A percentile compares a stretch with the other conserved stretches of the same genome.
Conservation (phyloP, 768 basidiomycete species). For the Dacryopinax primogenitus region DNA sequence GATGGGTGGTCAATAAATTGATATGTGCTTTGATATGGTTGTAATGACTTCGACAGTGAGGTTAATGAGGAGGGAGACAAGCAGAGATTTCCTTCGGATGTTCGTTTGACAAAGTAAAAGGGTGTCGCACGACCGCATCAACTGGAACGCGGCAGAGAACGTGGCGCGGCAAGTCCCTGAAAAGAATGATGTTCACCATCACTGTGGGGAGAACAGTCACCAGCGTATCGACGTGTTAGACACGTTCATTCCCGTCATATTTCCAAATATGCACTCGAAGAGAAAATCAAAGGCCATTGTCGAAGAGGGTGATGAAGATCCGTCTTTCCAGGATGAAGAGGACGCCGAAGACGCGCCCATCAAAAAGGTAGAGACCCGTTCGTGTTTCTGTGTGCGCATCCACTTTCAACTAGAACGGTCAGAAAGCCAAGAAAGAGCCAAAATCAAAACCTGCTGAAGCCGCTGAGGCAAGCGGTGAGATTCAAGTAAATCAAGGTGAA, state of each 20-base stretch:
- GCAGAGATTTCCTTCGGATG: neutral
- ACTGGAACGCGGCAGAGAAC: neutral
- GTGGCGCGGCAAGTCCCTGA: neutral
- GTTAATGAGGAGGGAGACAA: neutral
- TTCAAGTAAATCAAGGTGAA: neutral
- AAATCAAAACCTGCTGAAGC: neutral
- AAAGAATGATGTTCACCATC: constrained; percentile 5
- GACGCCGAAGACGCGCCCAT: neutral
- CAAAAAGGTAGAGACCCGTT: neutral
- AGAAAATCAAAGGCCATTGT: neutral
- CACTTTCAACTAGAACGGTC: neutral
- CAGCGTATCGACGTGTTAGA: neutral
- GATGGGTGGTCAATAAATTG: constrained; percentile 1
- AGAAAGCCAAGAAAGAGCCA: neutral
- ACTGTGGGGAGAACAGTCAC: neutral
- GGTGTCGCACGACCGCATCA: neutral
- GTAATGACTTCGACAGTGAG: no score
- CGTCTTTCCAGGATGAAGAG: neutral
- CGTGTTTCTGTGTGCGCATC: neutral
- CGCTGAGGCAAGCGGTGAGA: neutral
- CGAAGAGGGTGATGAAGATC: neutral
- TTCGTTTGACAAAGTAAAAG: neutral
- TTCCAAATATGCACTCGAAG: neutral
- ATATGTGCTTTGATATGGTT: neutral
- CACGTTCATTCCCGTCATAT: neutral